Evolutionary conservation across 2,329 filamentous ascomycete species (phyloP), one percentile per base, ranked within the genome.

Genomic region (Aspergillus terreus): DNA sequence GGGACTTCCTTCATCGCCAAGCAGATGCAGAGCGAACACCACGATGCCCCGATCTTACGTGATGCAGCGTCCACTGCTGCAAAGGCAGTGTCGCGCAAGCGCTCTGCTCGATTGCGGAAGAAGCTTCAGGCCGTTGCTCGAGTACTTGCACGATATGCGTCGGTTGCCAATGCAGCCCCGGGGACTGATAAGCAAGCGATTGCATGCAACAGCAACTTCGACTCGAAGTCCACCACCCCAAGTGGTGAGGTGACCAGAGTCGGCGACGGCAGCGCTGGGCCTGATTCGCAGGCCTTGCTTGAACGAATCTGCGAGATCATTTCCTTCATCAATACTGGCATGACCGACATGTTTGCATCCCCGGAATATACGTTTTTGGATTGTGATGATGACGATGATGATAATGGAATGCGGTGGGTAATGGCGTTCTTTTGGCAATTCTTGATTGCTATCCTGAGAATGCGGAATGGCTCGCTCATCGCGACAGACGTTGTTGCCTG

Each of bases 81-180:
- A 19, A 32, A n/a, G 9, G 7, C 12, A 10, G 2, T 25, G n/a
- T 11, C 36, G 25, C 15, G 25, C 12, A 44, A 43, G 19, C 50
- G 44, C 17, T 40, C 19, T n/a, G 17, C 15, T 27, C 23, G 6
- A 21, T 27, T 53, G 23, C 48, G 51, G 27, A 32, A 27, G 36
- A 50, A 47, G 14, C 47, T 53, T 5, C 47, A 51, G 19, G 48
- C 46, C 11, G 33, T 51, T 7, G 27, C 44, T 15, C 44, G 33
- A 21, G 15, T 53, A 1, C 44, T 53, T 46, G 44, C 36, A 7
- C 44, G 47, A 10, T 44, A 36, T 38, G 47, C 51, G 19, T 44
- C 44, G 32, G 38, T 40, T 12, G 15, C 36, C n/a, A 42, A 33
- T 17, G 43, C 21, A 14, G 6, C 17, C 7, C 38, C 46, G 30